Evolutionary conservation across 495 filamentous ascomycete genomes (phyloP), one percentile per base, ranked within the genome.

Genomic region (Tuber borchii): DNA sequence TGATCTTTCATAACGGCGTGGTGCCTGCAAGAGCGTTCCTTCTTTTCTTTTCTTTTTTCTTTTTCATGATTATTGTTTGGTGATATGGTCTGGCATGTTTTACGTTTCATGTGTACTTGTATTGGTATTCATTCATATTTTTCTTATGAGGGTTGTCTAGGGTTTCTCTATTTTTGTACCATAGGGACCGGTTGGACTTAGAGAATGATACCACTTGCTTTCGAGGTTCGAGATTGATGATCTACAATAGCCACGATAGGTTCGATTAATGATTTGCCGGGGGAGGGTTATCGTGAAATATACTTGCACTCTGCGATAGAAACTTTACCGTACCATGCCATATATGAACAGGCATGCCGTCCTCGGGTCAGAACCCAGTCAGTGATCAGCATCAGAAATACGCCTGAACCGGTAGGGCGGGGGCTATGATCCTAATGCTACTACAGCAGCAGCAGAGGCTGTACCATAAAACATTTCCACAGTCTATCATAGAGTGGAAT

Each of bases 1-100:
- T 31, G 40, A 68, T 69, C 73, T 74, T 79, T 75, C 39, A 71
- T 48, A 46, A 68, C 71, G 69, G 70, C 69, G 70, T 71, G 77
- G 44, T 79, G 72, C 12, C 26, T 34, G 26, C 77, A 78, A 44
- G 71, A 78, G 77, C 77, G 31, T 78, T 74, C 42, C 68, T 77
- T 31, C 70, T 65, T 72, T 45, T 69, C 19, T 37, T 39, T 76
- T 37, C n/a, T n/a, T 45, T 40, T 73, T 20, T 20, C 34, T 39
- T 69, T 68, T 69, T 26, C 17, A 20, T 14, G 42, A 73, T 10
- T 14, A 19, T 65, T 65, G 26, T 65, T 34, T 65, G 14, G 26
- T 19, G 56, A 19, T 65, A 7, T 34, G 56, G 26, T 65, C 14
- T 2, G 14, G 56, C 14, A 34, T 65, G 56, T 19, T 65, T 34